These are phyloP conservation scores for Globisporangium recalcitrans DNA, from an alignment of 352 stramenopile genomes.

Conservation along the genomic window DNA sequence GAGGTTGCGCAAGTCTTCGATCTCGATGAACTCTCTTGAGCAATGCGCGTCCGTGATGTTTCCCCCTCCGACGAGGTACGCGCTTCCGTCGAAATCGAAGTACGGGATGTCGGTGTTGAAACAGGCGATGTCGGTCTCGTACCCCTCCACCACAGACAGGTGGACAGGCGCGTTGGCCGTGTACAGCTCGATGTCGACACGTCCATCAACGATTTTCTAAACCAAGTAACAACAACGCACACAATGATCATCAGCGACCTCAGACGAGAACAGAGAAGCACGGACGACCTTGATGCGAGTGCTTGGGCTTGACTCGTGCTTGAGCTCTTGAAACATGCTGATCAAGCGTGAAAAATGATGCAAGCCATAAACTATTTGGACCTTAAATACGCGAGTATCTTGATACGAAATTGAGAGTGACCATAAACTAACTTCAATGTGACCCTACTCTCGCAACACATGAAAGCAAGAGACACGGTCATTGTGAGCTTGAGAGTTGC, in stretches of 20 bases:
- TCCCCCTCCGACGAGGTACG: slow-evolving; percentile 71
- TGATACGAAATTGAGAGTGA: too few relatives aligned
- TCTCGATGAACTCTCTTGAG: slow-evolving; percentile 65
- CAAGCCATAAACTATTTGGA: too few relatives aligned
- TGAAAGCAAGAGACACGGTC: too few relatives aligned
- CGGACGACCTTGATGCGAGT: slow-evolving; percentile 51
- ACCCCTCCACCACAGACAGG: slow-evolving; percentile 74
- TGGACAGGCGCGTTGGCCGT: slow-evolving; percentile 79
- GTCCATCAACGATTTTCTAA: slow-evolving; percentile 52
- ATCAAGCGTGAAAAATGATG: too few relatives aligned
- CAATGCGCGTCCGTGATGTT: slow-evolving; percentile 76
- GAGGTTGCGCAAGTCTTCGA: slow-evolving; percentile 51
- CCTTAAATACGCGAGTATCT: too few relatives aligned
- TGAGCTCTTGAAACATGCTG: slow-evolving; percentile 77
- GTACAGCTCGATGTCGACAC: slow-evolving; percentile 74
- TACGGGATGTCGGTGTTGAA: slow-evolving; percentile 90
- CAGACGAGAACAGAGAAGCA: not conserved
- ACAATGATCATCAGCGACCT: not conserved
- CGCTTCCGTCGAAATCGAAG: slow-evolving; percentile 75
- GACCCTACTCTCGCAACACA: too few relatives aligned
- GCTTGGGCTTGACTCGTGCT: slow-evolving; percentile 65
- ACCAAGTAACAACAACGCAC: not conserved
- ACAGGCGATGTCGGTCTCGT: slow-evolving; percentile 77
- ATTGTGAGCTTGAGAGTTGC: too few relatives aligned
- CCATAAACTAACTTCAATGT: too few relatives aligned